Conservation (phyloP, 2,329 filamentous ascomycete species). For the Grosmannia clavigera region DNA sequence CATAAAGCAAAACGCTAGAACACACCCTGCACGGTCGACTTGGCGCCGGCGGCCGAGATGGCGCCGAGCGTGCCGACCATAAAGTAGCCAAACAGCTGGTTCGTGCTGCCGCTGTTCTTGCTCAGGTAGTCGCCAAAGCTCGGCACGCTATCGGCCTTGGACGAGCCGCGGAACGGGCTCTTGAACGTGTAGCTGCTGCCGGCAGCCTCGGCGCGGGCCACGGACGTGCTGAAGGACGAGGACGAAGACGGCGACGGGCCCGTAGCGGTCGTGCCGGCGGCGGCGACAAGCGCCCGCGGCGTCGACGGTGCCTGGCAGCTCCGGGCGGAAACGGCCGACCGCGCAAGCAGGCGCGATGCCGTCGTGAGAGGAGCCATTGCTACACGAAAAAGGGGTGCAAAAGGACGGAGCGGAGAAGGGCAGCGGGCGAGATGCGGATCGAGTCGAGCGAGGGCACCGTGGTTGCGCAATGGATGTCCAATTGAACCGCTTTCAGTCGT, state of each 20-base stretch:
- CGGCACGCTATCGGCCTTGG: slow-evolving; percentile 59
- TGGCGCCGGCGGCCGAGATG: slow-evolving; percentile 83
- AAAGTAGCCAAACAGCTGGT: slow-evolving; percentile 93
- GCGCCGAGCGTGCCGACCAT: slow-evolving; percentile 96
- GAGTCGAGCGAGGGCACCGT: slow-evolving; percentile 16
- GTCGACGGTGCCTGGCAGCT: slow-evolving; percentile 25
- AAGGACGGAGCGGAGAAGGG: background rate
- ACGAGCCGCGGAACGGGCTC: slow-evolving; percentile 51
- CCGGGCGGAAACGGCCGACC: slow-evolving; percentile 22
- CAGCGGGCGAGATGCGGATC: background rate
- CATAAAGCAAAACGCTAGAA: slow-evolving; percentile 11
- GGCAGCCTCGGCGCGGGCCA: slow-evolving; percentile 20
- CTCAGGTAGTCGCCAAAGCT: slow-evolving; percentile 81
- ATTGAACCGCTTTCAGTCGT: background rate
- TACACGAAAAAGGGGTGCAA: background rate
- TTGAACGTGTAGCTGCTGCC: slow-evolving; percentile 36
- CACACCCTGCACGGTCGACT: slow-evolving; percentile 96
- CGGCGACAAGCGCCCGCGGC: slow-evolving; percentile 25
- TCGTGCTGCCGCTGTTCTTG: slow-evolving; percentile 53
- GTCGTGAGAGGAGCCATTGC: slow-evolving; percentile 56
- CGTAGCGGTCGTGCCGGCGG: background rate
- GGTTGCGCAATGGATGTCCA: slow-evolving; percentile 12
- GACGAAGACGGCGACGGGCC: background rate
- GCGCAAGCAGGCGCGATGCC: slow-evolving; percentile 58
- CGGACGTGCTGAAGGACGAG: slow-evolving; percentile 35